Evolutionary conservation across 495 filamentous ascomycete genomes (phyloP).

Genomic region (Pyronema domesticum): DNA sequence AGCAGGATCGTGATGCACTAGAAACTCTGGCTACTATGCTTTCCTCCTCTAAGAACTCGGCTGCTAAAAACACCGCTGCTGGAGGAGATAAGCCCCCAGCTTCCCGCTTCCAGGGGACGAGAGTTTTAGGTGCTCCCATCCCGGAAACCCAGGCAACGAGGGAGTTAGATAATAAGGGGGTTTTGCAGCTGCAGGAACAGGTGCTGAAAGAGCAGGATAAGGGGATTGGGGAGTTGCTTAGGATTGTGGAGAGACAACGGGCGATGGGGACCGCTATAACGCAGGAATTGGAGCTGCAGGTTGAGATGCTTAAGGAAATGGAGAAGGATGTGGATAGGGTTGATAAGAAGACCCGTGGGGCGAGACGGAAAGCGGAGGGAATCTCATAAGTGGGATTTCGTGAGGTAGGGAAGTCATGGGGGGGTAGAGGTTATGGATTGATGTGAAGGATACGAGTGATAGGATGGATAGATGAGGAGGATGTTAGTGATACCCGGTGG

Average conservation of each 20-base stretch:
- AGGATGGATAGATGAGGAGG: no score
- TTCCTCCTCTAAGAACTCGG: slow-evolving; percentile 33
- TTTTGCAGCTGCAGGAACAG: slow-evolving; percentile 68
- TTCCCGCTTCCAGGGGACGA: slow-evolving; percentile 24
- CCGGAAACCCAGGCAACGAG: slow-evolving; percentile 76
- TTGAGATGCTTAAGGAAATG: slow-evolving; percentile 54
- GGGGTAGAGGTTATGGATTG: no score
- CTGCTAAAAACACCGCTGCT: slow-evolving; percentile 26
- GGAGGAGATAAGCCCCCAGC: slow-evolving; percentile 37
- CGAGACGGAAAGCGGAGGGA: slow-evolving; percentile 62
- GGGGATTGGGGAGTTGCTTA: slow-evolving; percentile 55
- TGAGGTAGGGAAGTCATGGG: no score
- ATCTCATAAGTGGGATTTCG: slow-evolving; percentile 35
- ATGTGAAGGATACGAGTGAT: no score
- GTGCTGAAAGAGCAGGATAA: slow-evolving; percentile 75
- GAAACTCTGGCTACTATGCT: slow-evolving; percentile 64
- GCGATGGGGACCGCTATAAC: slow-evolving; percentile 76
- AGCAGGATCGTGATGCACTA: slow-evolving; percentile 70
- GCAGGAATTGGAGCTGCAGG: slow-evolving; percentile 71
- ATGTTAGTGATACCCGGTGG: no score
- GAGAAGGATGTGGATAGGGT: slow-evolving; percentile 60
- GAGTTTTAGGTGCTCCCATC: slow-evolving; percentile 57
- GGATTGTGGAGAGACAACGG: slow-evolving; percentile 60
- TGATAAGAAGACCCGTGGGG: slow-evolving; percentile 60
- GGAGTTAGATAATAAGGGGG: slow-evolving; percentile 76